These are phyloP conservation scores for Diaporthe ampelina DNA, from an alignment of 2,329 filamentous ascomycete species.

Conservation along the genomic window DNA sequence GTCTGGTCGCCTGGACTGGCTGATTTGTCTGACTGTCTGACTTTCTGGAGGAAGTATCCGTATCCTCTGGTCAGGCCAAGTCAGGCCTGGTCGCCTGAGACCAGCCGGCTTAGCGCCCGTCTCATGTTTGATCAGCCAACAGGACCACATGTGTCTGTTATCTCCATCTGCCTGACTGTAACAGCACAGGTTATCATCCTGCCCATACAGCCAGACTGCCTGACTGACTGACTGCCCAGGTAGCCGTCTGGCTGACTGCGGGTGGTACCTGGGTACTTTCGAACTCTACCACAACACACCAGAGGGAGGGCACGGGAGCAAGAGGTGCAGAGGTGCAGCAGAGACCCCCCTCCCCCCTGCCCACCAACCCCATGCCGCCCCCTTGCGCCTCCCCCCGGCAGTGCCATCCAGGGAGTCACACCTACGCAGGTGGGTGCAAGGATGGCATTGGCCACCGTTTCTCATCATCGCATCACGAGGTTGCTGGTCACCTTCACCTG, in stretches of 20 bases:
- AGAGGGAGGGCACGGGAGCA: neutral
- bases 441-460: slow-evolving; percentile 28
- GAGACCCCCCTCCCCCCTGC: neutral
- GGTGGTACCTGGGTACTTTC: neutral
- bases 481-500: slow-evolving; percentile 16
- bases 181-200: slow-evolving; percentile 1
- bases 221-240: too few species aligned
- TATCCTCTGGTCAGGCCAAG: slow-evolving; percentile 13
- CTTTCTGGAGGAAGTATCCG: slow-evolving; percentile 1
- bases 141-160: slow-evolving; percentile 16
- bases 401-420: slow-evolving; percentile 13
- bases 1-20: neutral
- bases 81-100: slow-evolving; percentile 18
- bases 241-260: neutral
- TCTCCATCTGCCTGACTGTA: slow-evolving; percentile 26
- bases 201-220: neutral
- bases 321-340: slow-evolving; percentile 7
- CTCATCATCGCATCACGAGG: slow-evolving; percentile 19
- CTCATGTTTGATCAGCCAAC: slow-evolving; percentile 33
- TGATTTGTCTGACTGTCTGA: neutral
- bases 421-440: slow-evolving; percentile 20
- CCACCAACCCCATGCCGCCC: slow-evolving; percentile 5
- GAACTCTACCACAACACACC: neutral
- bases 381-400: neutral
- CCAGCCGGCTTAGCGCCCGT: slow-evolving; percentile 30